Conservation (phyloP, 192 early-diverging fungal species). For the Backusella psychrophila region DNA sequence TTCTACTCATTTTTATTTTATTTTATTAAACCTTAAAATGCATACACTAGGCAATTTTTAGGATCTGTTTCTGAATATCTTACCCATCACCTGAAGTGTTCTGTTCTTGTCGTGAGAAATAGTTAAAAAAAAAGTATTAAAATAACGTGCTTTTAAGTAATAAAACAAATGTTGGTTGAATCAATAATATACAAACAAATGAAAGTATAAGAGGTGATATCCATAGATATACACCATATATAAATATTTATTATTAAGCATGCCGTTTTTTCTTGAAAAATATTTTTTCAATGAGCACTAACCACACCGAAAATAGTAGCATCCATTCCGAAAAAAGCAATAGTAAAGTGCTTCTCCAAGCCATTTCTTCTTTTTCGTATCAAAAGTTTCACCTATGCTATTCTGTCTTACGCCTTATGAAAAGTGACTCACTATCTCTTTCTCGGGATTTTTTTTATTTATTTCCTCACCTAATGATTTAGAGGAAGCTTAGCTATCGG, state of each 20-base stretch:
- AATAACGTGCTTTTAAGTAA: neutral
- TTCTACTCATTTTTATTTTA: neutral
- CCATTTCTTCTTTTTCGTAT: neutral
- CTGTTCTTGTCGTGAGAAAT: slow-evolving; percentile 18
- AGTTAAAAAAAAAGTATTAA: neutral
- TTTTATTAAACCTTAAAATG: neutral
- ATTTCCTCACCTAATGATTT: neutral
- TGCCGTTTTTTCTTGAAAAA: neutral
- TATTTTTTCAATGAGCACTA: neutral
- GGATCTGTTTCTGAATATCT: slow-evolving; percentile 26
- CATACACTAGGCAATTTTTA: slow-evolving; percentile 14
- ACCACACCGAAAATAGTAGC: neutral
- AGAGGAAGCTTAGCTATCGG: neutral
- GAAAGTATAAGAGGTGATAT: too few relatives aligned
- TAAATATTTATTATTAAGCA: too few relatives aligned
- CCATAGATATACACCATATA: neutral
- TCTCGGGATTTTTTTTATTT: neutral
- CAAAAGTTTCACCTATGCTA: neutral
- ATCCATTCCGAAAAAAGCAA: neutral
- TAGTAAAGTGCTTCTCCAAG: neutral
- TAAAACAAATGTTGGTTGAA: neutral
- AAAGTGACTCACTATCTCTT: neutral
- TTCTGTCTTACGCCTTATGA: neutral
- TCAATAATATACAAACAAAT: neutral
- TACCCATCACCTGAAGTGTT: slow-evolving; percentile 15